Evolutionary conservation across 768 basidiomycete species (phyloP), one percentile per base, ranked within the genome.

Genomic region (Tricholoma sp.): DNA sequence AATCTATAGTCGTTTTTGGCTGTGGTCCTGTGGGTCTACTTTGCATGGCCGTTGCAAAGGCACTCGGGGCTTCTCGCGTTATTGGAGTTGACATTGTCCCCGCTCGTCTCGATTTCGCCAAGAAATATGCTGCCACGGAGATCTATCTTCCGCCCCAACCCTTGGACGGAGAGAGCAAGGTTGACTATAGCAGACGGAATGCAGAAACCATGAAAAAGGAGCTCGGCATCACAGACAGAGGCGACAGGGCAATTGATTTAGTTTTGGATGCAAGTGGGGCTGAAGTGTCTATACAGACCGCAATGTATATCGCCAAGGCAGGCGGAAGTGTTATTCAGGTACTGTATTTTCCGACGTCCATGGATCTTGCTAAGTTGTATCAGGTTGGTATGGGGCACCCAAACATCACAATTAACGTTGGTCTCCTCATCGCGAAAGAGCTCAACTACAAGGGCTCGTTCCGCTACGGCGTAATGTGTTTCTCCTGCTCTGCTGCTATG

Each of bases 11-110:
- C 13, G 77, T 98, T 53, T 94, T 94, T 64, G 95, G 95, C 31
- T 94, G 86, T 59, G 92, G 94, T 2, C 95, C 94, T 29, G 76
- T 80, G 54, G 91, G 94, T n/a, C 74, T 96, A 29, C 81, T 97
- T 18, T 91, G 89, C 66, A 92, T 95, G 89, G 94, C 92, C 6
- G 92, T 94, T n/a, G 95, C 96, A 6, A 94, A 89, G 68, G 94
- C 95, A 2, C 77, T 96, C 48, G 94, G 94, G 34, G 96, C 94
- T 2, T 78, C 80, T 41, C 85, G 89, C 49, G 79, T 96, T 59
- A 81, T 98, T 57, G 94, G 87, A 3, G 81, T 96, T 58, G 94
- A 94, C 66, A 88, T 92, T 59, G 79, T 85, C 53, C 74, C 82
- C 32, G 70, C 77, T 29, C 86, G 95, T 36, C 84, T 98, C 49